These are phyloP conservation scores for Crithidia sp. DNA, from an alignment of 208 protist species.

Conservation along the genomic window DNA sequence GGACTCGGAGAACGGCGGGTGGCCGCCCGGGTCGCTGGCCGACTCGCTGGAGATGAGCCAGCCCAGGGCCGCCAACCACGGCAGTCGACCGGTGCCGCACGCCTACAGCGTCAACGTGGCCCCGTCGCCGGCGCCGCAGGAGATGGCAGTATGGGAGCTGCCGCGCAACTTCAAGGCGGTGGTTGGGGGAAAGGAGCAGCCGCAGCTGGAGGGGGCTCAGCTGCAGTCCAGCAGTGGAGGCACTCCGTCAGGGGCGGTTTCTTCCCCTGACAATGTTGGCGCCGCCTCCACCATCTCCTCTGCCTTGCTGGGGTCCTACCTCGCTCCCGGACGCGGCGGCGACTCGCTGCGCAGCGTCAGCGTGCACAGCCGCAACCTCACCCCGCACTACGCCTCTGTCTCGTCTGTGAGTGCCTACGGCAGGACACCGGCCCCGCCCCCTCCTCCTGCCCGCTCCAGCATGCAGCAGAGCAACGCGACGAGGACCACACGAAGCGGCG, in stretches of 20 bases:
- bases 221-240: too few species aligned
- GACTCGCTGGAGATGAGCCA: conserved; percentile 38
- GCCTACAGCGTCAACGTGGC: conserved; percentile 11
- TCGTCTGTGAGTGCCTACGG: background rate
- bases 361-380: conserved; percentile 12
- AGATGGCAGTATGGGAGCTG: background rate
- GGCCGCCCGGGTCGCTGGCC: conserved; percentile 28
- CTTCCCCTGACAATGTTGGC: background rate
- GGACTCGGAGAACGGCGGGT: conserved; percentile 30
- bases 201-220: too few species aligned
- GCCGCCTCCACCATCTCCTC: conserved; percentile 20
- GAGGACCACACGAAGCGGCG: background rate
- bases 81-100: conserved; percentile 4
- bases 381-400: conserved; percentile 1
- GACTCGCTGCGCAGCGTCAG: conserved; percentile 7
- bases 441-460: background rate
- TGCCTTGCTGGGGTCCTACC: background rate
- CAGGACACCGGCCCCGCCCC: background rate
- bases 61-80: conserved; percentile 8
- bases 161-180: too few species aligned
- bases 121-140: conserved; percentile 6
- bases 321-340: background rate
- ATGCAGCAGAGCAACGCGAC: background rate
- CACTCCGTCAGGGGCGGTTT: too few species aligned
- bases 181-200: too few species aligned